Evolutionary conservation across 345 rosid genomes (phyloP), one percentile per base, ranked within the genome.

Genomic region (Acer yangbiense): DNA sequence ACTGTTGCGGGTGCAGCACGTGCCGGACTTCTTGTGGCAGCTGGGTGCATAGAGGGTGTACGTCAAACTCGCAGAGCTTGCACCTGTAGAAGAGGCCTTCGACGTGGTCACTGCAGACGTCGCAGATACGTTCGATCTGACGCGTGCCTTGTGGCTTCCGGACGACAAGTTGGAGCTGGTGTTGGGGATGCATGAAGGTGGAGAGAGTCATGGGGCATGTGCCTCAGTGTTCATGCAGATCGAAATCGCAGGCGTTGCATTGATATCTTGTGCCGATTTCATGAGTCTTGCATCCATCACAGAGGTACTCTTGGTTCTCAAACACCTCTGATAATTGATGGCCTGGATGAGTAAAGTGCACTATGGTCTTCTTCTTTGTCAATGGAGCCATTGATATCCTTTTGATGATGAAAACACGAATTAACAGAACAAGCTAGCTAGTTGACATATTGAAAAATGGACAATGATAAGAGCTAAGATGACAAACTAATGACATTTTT

Each of bases 221-320:
- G 73, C 83, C 81, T 35, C 89, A 89, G 65, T 74, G 78, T 62
- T 82, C 82, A 74, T 85, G 90, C 71, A 87, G 86, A 27, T 83
- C 78, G 66, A 81, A 83, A 79, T 83, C 29, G 75, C 87, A 86
- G 3, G n/a, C 0, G 29, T 32, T 10, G 80, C 88, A 86, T 3
- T 79, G 75, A 87, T 73, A 83, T 25, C 71, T 72, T 1, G 11
- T 57, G 46, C 89, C 80, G 21, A 65, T 72, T 60, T 88, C 90
- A 20, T 7, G 63, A n/a, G 78, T 62, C 50, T 73, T 70, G 84
- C 90, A 87, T 17, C 84, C 87, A 23, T 71, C 78, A 52, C 90
- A 87, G 21, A 48, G 48, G 82, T 83, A 87, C 27, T 83, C 82
- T 17, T 17, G 13, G 12, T 7, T 25, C 44, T 68, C 7, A 58